Conservation (phyloP, 345 rosid genomes). For the Eucalyptus albens region DNA sequence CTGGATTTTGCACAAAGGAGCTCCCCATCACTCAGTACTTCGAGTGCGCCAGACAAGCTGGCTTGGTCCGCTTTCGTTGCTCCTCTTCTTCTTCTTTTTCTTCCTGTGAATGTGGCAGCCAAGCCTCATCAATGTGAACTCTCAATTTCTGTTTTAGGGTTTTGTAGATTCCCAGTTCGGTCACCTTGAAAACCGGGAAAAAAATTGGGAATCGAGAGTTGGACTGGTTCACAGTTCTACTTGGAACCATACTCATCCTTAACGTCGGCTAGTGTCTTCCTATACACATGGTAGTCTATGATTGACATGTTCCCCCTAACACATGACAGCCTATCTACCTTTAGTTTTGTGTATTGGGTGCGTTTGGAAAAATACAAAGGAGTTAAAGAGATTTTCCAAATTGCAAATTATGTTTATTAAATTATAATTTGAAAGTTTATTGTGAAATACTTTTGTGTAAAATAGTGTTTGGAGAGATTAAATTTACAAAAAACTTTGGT, state of each 20-base stretch:
- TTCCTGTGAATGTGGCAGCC: not conserved
- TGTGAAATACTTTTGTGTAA: too few relatives aligned
- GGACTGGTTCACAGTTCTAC: fast-evolving
- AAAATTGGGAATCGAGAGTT: not conserved
- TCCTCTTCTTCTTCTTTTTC: not conserved
- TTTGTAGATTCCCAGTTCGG: not conserved
- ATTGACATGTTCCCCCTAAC: fast-evolving
- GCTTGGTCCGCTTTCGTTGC: not conserved
- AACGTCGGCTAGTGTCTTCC: not conserved
- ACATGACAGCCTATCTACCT: not conserved
- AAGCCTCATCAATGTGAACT: not conserved
- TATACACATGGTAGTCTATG: not conserved
- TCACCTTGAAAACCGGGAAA: not conserved
- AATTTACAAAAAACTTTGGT: too few relatives aligned
- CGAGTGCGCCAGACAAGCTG: not conserved
- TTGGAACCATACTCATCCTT: not conserved
- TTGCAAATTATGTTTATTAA: too few relatives aligned
- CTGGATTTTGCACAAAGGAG: not conserved
- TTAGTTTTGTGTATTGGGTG: too few relatives aligned
- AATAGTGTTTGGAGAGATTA: too few relatives aligned
- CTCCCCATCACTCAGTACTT: not conserved
- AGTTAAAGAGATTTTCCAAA: too few relatives aligned
- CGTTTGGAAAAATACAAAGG: too few relatives aligned
- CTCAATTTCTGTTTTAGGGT: not conserved
- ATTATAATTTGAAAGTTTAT: too few relatives aligned